phyloP scores from a whole-genome alignment of 78 protist genomes.

The Protostelium mycophagum region DNA sequence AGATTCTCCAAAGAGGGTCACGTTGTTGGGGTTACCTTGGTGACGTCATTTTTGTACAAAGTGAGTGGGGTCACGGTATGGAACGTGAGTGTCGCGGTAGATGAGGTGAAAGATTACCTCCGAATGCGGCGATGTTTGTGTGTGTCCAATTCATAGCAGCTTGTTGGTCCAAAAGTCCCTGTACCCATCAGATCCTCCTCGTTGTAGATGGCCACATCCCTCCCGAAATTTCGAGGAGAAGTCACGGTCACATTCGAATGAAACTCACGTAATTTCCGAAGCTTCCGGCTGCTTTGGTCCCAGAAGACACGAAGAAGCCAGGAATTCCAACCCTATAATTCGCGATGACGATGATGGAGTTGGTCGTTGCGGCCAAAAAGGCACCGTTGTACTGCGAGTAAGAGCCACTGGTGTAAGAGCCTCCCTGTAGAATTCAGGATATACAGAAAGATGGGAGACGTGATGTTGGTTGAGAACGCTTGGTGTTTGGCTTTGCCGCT shows the following conservation, averaged over 20 bases:
- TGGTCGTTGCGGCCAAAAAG: conserved; percentile 8
- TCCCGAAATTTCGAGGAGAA: too few relatives aligned
- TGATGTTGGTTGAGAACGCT: background rate
- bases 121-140: conserved; percentile 64
- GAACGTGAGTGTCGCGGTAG: background rate
- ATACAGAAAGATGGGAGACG: background rate
- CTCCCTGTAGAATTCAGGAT: conserved; percentile 21
- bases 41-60: too few relatives aligned
- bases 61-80: too few relatives aligned
- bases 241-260: too few relatives aligned
- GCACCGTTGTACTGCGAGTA: conserved; percentile 30
- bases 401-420: conserved; percentile 47
- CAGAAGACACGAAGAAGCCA: conserved; percentile 41
- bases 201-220: conserved; percentile 17
- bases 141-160: conserved; percentile 69
- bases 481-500: too few relatives aligned
- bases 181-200: conserved; percentile 53
- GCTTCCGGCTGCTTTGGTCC: conserved; percentile 11
- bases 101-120: conserved; percentile 58
- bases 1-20: conserved; percentile 71
- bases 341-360: conserved; percentile 50
- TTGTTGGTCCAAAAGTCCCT: conserved; percentile 74
- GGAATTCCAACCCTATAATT: conserved; percentile 67
- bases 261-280: conserved; percentile 63
- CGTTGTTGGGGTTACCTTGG: background rate